A percentile compares a stretch with the other conserved stretches of the same genome.
Conservation (phyloP, 805 yeast genomes). For the Komagataella mondaviorum region DNA sequence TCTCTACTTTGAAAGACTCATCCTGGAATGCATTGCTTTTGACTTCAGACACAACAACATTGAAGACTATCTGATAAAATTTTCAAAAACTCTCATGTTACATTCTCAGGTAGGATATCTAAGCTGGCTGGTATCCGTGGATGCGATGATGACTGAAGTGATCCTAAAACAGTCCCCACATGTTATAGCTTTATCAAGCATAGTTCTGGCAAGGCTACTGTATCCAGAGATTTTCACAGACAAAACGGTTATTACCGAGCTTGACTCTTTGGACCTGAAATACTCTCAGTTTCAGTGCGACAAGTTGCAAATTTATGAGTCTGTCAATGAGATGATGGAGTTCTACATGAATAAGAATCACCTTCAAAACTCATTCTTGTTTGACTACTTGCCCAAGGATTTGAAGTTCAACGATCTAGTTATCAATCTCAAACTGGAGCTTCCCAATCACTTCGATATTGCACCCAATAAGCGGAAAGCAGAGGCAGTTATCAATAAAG, state of each 20-base stretch:
- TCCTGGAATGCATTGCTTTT: constrained; percentile 66
- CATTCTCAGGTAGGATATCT: constrained; percentile 33
- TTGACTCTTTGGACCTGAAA: neutral
- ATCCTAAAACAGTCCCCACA: constrained; percentile 64
- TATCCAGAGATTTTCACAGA: constrained; percentile 10
- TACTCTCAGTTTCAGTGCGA: neutral
- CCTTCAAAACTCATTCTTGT: constrained; percentile 9
- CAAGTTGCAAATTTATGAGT: neutral
- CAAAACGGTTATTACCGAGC: neutral
- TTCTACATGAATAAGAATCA: constrained; percentile 16
- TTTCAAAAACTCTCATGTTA: constrained; percentile 34
- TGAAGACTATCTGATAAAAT: constrained; percentile 55
- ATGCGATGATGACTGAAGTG: constrained; percentile 56
- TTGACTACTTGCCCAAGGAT: constrained; percentile 3
- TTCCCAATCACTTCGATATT: neutral
- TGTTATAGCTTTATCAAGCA: constrained; percentile 54
- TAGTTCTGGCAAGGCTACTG: constrained; percentile 36
- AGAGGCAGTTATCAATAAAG: constrained; percentile 1
- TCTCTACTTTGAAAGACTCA: constrained; percentile 50
- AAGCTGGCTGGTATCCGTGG: constrained; percentile 71
- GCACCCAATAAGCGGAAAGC: neutral
- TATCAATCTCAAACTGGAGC: constrained; percentile 1
- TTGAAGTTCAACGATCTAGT: constrained; percentile 1
- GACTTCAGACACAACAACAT: constrained; percentile 62
- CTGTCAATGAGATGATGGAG: constrained; percentile 12